Base-by-base conservation (phyloP, 805 yeast species). In the Danielia oregonensis region DNA sequence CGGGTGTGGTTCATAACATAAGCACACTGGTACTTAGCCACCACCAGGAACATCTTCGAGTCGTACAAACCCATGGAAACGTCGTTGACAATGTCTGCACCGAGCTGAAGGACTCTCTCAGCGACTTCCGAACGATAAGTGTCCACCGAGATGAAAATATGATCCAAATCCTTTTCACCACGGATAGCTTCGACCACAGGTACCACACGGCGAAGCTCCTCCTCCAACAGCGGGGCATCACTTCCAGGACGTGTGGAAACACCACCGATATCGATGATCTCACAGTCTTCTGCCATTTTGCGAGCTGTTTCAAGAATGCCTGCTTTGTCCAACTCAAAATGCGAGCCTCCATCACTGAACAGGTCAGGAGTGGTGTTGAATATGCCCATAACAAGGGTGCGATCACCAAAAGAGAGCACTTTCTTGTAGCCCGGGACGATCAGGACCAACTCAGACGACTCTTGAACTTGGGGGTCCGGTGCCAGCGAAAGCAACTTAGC, bases 281-380 rank as follows among this genome's bases (percentile, higher is more conserved):
- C 67, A n/a, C 88, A 86, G 15, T 71, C 62, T 0, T 55, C 48
- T 5, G 77, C 70, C 70, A 85, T 70, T 24, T 58, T 43, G 26
- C 59, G 54, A 0, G 82, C 83, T 16, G 64, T 61, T 0, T 48
- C 51, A 17, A 81, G 52, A 2, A 79, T 68, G 8, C 59, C 57
- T 0, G 61, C 70, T 5, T 65, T 52, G 2, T 64, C 49, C 25
- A 39, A 29, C 19, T 65, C 52, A 31, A 26, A 46, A 25, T 48
- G 42, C 12, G 52, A 52, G 1, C 93, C 87, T 2, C 96, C 97
- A 58, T 93, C 98, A 28, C 95, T 85, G 55, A 93, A 93, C 2
- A 96, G 88, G 58, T 93, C 97, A 0, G 97, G 96, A 0, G 98
- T 93, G 14, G 83, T 72, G 51, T 93, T 93, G 43, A 93, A 59